phyloP scores from a whole-genome alignment of 805 yeast species.

The Maudiozyma pseudohumilis region DNA sequence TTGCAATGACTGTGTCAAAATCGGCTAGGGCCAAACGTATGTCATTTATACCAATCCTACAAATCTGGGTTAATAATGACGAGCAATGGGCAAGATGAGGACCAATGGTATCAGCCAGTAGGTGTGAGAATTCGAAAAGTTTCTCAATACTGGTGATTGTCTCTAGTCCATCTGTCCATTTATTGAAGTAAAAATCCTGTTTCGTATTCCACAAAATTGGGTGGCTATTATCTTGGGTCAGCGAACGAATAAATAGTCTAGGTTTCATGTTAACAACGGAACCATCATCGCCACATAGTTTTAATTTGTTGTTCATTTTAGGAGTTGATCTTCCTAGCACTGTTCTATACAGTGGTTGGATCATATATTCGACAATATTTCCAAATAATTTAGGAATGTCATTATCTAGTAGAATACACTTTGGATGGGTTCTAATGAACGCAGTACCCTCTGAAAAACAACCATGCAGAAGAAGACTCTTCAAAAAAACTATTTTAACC shows the following conservation, averaged over 20 bases:
- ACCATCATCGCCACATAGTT: too few species aligned
- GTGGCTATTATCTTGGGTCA: too few species aligned
- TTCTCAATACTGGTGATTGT: constrained; percentile 31
- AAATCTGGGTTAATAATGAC: constrained; percentile 43
- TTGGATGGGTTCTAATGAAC: constrained; percentile 51
- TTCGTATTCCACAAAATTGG: constrained; percentile 10
- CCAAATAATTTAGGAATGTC: constrained; percentile 39
- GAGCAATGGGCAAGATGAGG: constrained; percentile 42
- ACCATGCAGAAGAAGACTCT: constrained; percentile 48
- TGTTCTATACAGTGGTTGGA: constrained; percentile 17
- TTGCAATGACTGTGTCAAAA: constrained; percentile 11
- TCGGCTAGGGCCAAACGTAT: constrained; percentile 17
- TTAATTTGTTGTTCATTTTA: neutral
- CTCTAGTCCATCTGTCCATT: constrained; percentile 41
- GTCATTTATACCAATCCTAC: constrained; percentile 45
- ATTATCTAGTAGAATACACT: constrained; percentile 43
- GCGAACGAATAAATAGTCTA: neutral
- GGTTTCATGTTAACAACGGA: too few species aligned
- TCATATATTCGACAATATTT: constrained; percentile 38
- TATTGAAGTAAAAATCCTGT: constrained; percentile 35
- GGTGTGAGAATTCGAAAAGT: constrained; percentile 26
- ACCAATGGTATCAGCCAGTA: constrained; percentile 36
- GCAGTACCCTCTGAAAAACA: constrained; percentile 48
- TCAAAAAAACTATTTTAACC: constrained; percentile 38
- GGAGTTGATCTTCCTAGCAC: neutral